Conservation (phyloP, 768 basidiomycete species). For the Pleurotus platypus region DNA sequence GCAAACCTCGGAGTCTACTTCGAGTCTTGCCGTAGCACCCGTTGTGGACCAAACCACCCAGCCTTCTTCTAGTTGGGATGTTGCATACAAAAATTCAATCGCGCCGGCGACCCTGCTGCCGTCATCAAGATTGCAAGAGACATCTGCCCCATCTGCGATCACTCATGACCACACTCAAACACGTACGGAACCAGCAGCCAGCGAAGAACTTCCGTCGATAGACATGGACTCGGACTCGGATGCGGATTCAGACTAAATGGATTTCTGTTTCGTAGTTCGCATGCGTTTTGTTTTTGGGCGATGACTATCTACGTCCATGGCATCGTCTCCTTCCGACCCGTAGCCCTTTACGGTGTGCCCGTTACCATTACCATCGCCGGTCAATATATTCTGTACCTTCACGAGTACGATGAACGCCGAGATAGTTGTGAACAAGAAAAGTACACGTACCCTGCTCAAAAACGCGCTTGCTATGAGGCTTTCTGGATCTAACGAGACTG, state of each 20-base stretch:
- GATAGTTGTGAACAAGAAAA: background rate
- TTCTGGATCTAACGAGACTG: slow-evolving; percentile 53
- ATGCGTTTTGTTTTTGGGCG: slow-evolving; percentile 31
- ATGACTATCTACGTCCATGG: slow-evolving; percentile 18
- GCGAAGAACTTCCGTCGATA: slow-evolving; percentile 62
- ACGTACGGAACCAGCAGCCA: background rate
- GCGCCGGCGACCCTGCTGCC: background rate
- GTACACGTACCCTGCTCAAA: slow-evolving; percentile 41
- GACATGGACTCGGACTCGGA: slow-evolving; percentile 82
- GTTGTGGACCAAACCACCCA: too few species aligned
- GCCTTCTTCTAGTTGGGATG: too few species aligned
- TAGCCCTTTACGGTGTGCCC: background rate
- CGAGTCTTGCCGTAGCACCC: too few species aligned
- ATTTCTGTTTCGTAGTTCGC: slow-evolving; percentile 15
- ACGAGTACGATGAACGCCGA: too few species aligned
- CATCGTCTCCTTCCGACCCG: slow-evolving; percentile 21
- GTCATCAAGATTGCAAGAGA: background rate
- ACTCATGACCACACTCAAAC: background rate
- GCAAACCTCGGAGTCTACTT: too few species aligned
- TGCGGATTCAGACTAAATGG: slow-evolving; percentile 24
- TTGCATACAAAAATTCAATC: too few species aligned
- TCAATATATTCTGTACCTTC: too few species aligned
- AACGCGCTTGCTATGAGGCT: slow-evolving; percentile 52
- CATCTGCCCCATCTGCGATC: background rate
- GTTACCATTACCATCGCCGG: too few species aligned